phyloP scores from a whole-genome alignment of 2,329 filamentous ascomycete genomes.

The Fusarium mangiferae region DNA sequence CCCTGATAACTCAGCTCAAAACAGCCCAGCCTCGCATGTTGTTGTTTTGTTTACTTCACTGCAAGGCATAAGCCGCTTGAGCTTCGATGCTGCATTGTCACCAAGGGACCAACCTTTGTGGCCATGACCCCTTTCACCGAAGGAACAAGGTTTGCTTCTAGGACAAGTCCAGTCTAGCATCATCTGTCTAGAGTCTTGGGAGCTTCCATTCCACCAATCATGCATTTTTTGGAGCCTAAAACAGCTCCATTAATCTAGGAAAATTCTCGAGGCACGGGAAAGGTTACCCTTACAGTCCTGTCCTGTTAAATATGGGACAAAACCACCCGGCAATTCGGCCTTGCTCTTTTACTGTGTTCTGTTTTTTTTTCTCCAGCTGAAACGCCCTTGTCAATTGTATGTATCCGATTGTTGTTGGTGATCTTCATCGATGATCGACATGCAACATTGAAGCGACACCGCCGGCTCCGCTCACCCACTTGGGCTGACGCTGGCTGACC shows the following conservation, averaged over 20 bases:
- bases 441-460: background rate
- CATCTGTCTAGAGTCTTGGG: background rate
- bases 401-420: background rate
- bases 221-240: background rate
- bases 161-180: background rate
- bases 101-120: background rate
- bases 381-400: background rate
- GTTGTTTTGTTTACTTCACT: background rate
- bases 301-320: background rate
- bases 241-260: background rate
- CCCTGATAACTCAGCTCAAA: slow-evolving; percentile 17
- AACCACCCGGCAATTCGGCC: background rate
- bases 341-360: too few species aligned
- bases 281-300: background rate
- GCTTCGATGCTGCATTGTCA: background rate
- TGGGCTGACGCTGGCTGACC: background rate
- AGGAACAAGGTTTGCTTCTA: slow-evolving; percentile 23
- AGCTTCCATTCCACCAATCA: background rate
- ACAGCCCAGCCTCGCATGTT: slow-evolving; percentile 1
- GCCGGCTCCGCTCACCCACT: slow-evolving; percentile 10
- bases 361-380: background rate
- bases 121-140: background rate
- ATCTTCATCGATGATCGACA: slow-evolving; percentile 6
- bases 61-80: background rate
- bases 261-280: background rate